Conservation (phyloP, 495 filamentous ascomycete species). For the Neurospora sp. region DNA sequence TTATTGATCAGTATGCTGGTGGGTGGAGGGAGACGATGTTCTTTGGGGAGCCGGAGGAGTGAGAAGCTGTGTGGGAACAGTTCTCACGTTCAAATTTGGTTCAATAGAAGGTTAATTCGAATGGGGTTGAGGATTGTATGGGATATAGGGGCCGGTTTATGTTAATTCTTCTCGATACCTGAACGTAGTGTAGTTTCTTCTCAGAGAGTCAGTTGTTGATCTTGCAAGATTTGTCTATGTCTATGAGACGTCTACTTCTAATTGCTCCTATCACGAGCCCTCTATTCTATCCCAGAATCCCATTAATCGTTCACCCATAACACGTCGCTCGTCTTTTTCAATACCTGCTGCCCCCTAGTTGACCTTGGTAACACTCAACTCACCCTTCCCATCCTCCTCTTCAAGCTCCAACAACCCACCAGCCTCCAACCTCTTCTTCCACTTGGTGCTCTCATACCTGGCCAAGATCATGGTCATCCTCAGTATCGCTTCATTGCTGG, state of each 20-base stretch:
- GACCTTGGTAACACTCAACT: conserved; percentile 36
- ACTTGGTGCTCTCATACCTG: conserved; percentile 74
- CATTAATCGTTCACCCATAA: not conserved
- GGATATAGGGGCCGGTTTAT: no score
- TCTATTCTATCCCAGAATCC: not conserved
- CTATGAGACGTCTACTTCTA: not conserved
- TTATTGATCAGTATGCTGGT: not conserved
- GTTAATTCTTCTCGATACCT: no score
- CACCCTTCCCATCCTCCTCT: conserved; percentile 22
- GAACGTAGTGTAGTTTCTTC: no score
- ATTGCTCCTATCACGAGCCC: not conserved
- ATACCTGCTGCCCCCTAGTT: not conserved
- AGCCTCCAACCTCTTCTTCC: conserved; percentile 73
- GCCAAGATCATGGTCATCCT: conserved; percentile 81
- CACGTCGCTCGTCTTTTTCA: not conserved
- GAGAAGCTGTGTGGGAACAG: no score
- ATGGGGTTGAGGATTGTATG: no score
- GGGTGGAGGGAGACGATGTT: not conserved
- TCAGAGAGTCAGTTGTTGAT: not conserved
- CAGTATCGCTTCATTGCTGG: conserved; percentile 40
- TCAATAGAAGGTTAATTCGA: no score
- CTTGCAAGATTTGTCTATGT: not conserved
- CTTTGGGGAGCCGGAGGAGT: not conserved
- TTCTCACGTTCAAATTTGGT: no score
- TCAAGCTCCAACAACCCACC: conserved; percentile 47